These are phyloP conservation scores for Cymodocea nodosa DNA, from an alignment of 116 monocot species.

Conservation along the genomic window DNA sequence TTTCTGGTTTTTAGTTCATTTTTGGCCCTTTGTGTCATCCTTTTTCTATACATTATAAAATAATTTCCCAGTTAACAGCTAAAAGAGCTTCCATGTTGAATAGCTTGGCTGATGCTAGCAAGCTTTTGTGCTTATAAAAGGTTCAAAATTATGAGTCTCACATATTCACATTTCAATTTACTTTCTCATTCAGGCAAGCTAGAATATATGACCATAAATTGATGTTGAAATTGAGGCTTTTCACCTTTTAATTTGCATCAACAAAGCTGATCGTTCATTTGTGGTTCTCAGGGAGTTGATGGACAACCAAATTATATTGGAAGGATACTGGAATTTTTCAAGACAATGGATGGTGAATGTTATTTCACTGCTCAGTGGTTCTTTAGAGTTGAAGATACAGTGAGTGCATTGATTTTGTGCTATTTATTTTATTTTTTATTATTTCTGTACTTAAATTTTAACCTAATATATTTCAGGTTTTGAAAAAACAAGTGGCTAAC, in stretches of 20 bases:
- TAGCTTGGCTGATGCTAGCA: no score
- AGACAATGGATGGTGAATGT: conserved; percentile 40
- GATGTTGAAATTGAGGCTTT: neutral
- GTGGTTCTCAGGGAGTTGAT: conserved; percentile 36
- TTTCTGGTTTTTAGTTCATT: no score
- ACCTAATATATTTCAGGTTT: conserved; percentile 33
- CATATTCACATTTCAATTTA: no score
- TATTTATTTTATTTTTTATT: neutral
- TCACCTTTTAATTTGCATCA: neutral
- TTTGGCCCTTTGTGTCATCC: no score
- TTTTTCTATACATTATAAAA: no score
- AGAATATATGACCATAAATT: no score
- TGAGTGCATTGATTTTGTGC: conserved; percentile 14
- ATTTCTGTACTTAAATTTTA: neutral
- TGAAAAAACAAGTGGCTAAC: conserved; percentile 43
- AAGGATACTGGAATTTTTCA: conserved; percentile 81
- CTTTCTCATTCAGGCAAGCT: no score
- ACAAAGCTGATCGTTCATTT: neutral
- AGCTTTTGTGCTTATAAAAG: no score
- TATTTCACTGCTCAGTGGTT: conserved; percentile 85
- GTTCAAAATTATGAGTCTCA: no score
- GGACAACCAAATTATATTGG: conserved; percentile 71
- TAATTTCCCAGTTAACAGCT: no score
- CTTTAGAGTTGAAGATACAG: conserved; percentile 78
- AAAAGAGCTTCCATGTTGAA: no score